Base-by-base conservation (phyloP, 1,284 basidiomycete species). In the Tylopilus sp. region DNA sequence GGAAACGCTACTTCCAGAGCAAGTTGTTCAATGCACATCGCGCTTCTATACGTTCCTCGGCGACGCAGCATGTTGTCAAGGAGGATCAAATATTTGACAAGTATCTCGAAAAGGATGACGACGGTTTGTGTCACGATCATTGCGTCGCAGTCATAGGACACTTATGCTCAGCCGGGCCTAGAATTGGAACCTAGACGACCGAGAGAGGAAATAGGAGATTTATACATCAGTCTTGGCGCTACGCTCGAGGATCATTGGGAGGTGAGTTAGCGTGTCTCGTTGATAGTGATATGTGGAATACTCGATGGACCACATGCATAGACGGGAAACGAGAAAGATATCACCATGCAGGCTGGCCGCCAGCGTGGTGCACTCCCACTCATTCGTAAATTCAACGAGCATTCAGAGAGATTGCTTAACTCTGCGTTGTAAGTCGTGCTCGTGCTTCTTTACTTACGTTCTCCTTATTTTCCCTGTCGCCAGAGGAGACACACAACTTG, bases 361-460 rank as follows among this genome's bases (percentile, higher is more conserved):
- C 89, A 96, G 66, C 77, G 85, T 44, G 85, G 85, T 20, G 88
- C 89, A 17, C 70, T 99, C 34, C 96, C 96, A 0, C 77, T 99
- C 30, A 97, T 99, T 60, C 80, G 96, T 37, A 88, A 95, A 60
- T 99, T 99, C 73, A 99, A 99, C 64, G 92, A 97, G 63, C 96
- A 99, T 69, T 95, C 92, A 0, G 90, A 94, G 60, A 77, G 92
- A 56, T 71, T 98, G 14, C 74, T 98, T 26, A 87, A 88, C 51
- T 80, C 86, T 39, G 82, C 85, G 6, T 62, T 88, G 86, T 85
- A 63, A 59, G 83, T 71, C 18, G 4, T 24, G 7, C 14, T 11
- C 7, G 26, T 26, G 4, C 1, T 29, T 18, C 17, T 26, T 30
- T 44, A 1, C 41, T 8, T 39, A 15, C 30, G 9, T 35, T 36